Percentiles rank a stretch among this genome's conserved stretches.
Evolutionary conservation across 2,329 filamentous ascomycete genomes (phyloP).

Genomic region (Talaromyces pinophilus): DNA sequence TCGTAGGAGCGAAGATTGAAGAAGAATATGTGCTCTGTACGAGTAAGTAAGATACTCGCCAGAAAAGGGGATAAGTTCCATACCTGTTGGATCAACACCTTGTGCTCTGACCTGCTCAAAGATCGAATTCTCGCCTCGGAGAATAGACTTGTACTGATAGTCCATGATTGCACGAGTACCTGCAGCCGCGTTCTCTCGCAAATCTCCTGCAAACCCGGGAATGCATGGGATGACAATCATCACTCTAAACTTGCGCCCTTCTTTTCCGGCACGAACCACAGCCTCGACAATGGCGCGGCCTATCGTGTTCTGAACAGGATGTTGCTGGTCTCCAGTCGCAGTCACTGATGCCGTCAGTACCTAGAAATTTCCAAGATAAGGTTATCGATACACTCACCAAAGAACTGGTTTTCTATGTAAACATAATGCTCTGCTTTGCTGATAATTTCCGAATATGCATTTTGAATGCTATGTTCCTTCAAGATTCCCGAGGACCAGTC

Average conservation of each 20-base stretch:
- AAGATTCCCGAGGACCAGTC: slow-evolving; percentile 95
- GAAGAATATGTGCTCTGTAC: slow-evolving; percentile 74
- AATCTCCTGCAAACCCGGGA: slow-evolving; percentile 89
- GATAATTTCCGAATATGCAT: slow-evolving; percentile 84
- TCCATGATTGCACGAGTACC: slow-evolving; percentile 97
- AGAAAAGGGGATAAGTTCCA: background rate
- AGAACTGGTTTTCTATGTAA: slow-evolving; percentile 99
- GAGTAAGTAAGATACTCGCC: background rate
- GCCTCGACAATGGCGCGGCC: slow-evolving; percentile 90
- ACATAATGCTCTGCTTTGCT: slow-evolving; percentile 85
- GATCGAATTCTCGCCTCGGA: slow-evolving; percentile 87
- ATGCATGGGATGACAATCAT: slow-evolving; percentile 70
- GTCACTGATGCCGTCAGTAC: slow-evolving; percentile 56
- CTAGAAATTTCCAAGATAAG: background rate
- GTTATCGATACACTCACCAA: slow-evolving; percentile 56
- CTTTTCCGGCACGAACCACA: slow-evolving; percentile 72
- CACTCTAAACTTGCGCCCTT: slow-evolving; percentile 78
- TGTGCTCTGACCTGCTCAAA: slow-evolving; percentile 72
- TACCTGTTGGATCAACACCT: slow-evolving; percentile 69
- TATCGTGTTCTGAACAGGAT: slow-evolving; percentile 83
- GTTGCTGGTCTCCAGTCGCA: slow-evolving; percentile 83
- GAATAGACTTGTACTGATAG: slow-evolving; percentile 96
- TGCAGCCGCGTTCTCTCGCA: slow-evolving; percentile 76
- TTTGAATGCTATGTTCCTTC: slow-evolving; percentile 78
- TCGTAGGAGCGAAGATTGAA: slow-evolving; percentile 95